phyloP scores from a whole-genome alignment of 495 filamentous ascomycete genomes.

The Talaromyces trachyspermus region DNA sequence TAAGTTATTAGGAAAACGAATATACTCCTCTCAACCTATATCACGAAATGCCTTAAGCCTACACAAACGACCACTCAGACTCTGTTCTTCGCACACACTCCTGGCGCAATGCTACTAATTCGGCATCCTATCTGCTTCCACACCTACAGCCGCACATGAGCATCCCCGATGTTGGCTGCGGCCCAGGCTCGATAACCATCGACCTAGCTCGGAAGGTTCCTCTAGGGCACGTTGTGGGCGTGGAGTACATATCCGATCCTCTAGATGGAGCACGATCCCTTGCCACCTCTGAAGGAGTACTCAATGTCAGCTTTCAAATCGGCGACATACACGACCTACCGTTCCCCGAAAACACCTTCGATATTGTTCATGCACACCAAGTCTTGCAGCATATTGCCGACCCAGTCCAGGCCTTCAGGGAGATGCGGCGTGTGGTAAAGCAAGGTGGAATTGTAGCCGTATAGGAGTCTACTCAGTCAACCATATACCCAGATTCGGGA shows the following conservation, averaged over 20 bases:
- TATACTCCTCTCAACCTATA: not conserved
- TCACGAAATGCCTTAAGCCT: not conserved
- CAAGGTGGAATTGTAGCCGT: constrained; percentile 40
- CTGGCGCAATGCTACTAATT: not conserved
- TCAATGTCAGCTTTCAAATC: constrained; percentile 28
- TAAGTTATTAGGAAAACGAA: no score
- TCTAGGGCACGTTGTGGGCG: constrained; percentile 27
- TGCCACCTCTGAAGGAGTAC: constrained; percentile 20
- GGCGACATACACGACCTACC: constrained; percentile 28
- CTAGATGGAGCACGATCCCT: constrained; percentile 23
- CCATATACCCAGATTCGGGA: constrained; percentile 30
- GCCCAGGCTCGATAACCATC: not conserved
- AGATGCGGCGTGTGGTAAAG: constrained; percentile 33
- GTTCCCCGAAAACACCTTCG: constrained; percentile 36
- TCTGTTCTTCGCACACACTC: not conserved
- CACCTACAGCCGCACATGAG: not conserved
- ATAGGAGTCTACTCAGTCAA: constrained; percentile 24
- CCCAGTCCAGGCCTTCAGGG: constrained; percentile 24
- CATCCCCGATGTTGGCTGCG: not conserved
- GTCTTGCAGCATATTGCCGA: constrained; percentile 34
- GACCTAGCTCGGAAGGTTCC: constrained; percentile 10
- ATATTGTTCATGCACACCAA: constrained; percentile 44
- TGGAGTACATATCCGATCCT: constrained; percentile 19
- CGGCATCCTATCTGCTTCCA: not conserved
- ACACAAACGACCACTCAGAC: not conserved